These are phyloP conservation scores for Rasamsonia emersonii DNA, from an alignment of 2,329 filamentous ascomycete genomes.

Conservation along the genomic window DNA sequence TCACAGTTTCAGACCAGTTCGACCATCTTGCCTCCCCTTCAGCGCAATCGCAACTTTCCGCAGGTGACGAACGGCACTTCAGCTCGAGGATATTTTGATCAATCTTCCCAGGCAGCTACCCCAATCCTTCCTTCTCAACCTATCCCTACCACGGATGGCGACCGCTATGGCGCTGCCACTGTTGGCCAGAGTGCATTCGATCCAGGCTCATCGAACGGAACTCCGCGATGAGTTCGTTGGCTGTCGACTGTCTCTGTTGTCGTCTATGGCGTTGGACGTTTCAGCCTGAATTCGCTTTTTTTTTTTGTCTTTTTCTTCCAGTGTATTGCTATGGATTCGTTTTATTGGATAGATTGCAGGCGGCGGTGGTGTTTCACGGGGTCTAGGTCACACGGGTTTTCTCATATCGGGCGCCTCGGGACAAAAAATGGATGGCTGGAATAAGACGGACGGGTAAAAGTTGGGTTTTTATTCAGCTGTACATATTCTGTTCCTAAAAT, in stretches of 20 bases:
- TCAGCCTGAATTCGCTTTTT: slow-evolving; percentile 5
- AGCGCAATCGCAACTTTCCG: slow-evolving; percentile 22
- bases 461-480: slow-evolving; percentile 9
- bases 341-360: slow-evolving; percentile 25
- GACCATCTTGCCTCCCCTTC: slow-evolving; percentile 27
- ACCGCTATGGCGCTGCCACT: slow-evolving; percentile 22
- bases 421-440: slow-evolving; percentile 17
- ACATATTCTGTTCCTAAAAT: too few relatives aligned
- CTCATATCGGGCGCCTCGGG: slow-evolving; percentile 19
- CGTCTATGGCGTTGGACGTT: too few relatives aligned
- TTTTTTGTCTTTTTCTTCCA: slow-evolving; percentile 12
- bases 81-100: slow-evolving; percentile 25
- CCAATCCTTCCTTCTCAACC: slow-evolving; percentile 28
- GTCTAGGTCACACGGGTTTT: slow-evolving; percentile 4
- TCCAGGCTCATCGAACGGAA: slow-evolving; percentile 23
- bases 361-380: slow-evolving; percentile 13
- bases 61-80: slow-evolving; percentile 21
- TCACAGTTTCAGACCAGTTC: slow-evolving; percentile 24
- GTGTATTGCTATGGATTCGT: slow-evolving; percentile 11
- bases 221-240: slow-evolving; percentile 19
- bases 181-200: slow-evolving; percentile 19
- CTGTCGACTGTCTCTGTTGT: too few relatives aligned
- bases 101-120: slow-evolving; percentile 21
- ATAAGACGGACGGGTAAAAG: slow-evolving; percentile 19
- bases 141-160: slow-evolving; percentile 21